Evolutionary conservation across 192 early-diverging fungal genomes (phyloP).

Genomic region (Coemansia sp.): DNA sequence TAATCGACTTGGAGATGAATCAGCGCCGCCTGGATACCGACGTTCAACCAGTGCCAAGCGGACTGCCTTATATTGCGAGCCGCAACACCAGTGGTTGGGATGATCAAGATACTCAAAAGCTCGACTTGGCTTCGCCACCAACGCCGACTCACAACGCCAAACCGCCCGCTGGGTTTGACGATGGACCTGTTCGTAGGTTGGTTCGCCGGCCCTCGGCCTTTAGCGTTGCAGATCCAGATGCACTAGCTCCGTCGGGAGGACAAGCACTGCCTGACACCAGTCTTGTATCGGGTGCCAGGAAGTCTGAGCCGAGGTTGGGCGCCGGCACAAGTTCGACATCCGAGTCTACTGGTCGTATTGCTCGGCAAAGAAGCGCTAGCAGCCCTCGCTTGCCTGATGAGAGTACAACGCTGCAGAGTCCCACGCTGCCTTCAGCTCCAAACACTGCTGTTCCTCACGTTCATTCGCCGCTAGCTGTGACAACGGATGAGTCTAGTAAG

Average conservation of each 20-base stretch:
- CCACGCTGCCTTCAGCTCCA: background rate
- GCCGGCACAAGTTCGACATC: background rate
- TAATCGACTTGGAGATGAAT: slow-evolving; percentile 55
- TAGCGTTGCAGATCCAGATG: slow-evolving; percentile 37
- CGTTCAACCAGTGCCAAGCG: background rate
- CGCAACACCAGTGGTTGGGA: slow-evolving; percentile 18
- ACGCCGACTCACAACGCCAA: slow-evolving; percentile 34
- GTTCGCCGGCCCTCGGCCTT: slow-evolving; percentile 50
- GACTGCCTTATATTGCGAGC: background rate
- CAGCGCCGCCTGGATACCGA: slow-evolving; percentile 26
- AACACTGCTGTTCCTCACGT: background rate
- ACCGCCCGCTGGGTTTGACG: background rate
- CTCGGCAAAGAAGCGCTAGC: slow-evolving; percentile 8
- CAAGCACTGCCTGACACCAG: background rate
- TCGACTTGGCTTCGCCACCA: slow-evolving; percentile 45
- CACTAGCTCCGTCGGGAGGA: background rate
- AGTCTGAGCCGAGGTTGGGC: background rate
- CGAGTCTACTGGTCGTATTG: background rate
- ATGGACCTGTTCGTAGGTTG: slow-evolving; percentile 8
- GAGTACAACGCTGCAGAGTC: background rate
- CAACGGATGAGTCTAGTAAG: background rate
- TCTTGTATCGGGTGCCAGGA: background rate
- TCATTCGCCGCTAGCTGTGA: background rate
- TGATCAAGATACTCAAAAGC: slow-evolving; percentile 10
- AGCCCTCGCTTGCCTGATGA: slow-evolving; percentile 6